These are phyloP conservation scores for Tuber borchii DNA, from an alignment of 495 filamentous ascomycete species.

Conservation along the genomic window DNA sequence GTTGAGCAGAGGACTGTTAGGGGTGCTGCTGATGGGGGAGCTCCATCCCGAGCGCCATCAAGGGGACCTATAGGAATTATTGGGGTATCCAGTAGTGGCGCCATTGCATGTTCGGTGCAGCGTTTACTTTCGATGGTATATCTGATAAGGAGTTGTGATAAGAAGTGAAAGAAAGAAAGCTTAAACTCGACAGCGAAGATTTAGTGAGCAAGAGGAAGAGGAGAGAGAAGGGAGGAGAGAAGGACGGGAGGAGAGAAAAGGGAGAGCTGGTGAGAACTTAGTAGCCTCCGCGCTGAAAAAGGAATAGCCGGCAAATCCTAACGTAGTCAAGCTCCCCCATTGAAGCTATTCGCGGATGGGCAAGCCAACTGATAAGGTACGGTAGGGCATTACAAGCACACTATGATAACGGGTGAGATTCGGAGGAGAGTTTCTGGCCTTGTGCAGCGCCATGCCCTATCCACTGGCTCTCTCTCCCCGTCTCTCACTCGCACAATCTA, in stretches of 20 bases:
- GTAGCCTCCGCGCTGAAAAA: background rate
- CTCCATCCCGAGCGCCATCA: background rate
- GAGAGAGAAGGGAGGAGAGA: background rate
- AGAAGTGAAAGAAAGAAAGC: slow-evolving; percentile 2
- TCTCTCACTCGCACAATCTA: background rate
- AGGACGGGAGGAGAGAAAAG: slow-evolving; percentile 11
- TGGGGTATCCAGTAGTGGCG: slow-evolving; percentile 32
- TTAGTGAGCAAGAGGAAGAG: slow-evolving; percentile 6
- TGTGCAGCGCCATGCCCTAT: background rate
- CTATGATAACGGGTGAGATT: slow-evolving; percentile 5
- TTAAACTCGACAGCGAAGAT: slow-evolving; percentile 16
- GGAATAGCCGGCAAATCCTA: slow-evolving; percentile 4
- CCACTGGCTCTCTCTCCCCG: background rate
- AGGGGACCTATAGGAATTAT: slow-evolving; percentile 20
- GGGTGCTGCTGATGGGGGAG: slow-evolving; percentile 37
- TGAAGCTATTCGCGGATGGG: background rate
- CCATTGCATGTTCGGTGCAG: slow-evolving; percentile 27
- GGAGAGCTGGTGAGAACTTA: background rate
- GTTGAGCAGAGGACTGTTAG: slow-evolving; percentile 75
- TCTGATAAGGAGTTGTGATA: slow-evolving; percentile 7
- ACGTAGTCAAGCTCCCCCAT: background rate
- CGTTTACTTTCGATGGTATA: background rate
- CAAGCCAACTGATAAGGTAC: background rate
- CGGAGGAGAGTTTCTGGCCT: background rate
- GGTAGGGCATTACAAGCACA: background rate